Evolutionary conservation across 441 rosid genomes (phyloP).

Genomic region (Theobroma grandiflorum): DNA sequence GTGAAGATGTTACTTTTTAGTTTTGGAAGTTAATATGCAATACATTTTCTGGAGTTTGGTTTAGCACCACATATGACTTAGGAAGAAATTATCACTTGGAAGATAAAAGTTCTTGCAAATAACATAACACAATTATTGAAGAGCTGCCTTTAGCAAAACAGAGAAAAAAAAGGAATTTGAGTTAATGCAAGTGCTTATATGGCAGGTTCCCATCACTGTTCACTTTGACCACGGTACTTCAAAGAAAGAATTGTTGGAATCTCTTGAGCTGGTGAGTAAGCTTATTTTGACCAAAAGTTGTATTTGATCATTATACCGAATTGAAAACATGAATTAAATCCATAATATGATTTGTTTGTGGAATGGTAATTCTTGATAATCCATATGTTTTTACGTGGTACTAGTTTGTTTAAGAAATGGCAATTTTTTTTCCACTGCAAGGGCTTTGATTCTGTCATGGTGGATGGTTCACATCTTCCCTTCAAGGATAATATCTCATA

Average conservation of each 20-base stretch:
- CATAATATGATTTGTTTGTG: not conserved
- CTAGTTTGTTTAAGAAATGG: slow-evolving; percentile 22
- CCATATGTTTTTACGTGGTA: slow-evolving; percentile 15
- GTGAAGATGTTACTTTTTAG: slow-evolving; percentile 14
- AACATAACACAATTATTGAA: not conserved
- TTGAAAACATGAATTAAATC: slow-evolving; percentile 1
- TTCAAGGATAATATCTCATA: slow-evolving; percentile 74
- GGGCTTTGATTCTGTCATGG: slow-evolving; percentile 98
- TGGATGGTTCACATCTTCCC: slow-evolving; percentile 94
- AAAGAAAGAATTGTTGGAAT: slow-evolving; percentile 82
- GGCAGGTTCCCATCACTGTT: slow-evolving; percentile 94
- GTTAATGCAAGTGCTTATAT: slow-evolving; percentile 26
- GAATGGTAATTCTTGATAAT: not conserved
- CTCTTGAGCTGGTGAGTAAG: slow-evolving; percentile 73
- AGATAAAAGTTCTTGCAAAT: slow-evolving; percentile 12
- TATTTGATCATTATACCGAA: not conserved
- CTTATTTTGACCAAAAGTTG: slow-evolving; percentile 15
- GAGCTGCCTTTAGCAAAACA: not conserved
- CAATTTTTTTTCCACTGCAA: slow-evolving; percentile 35
- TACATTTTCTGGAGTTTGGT: slow-evolving; percentile 15
- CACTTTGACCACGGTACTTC: slow-evolving; percentile 97
- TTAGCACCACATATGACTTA: slow-evolving; percentile 3
- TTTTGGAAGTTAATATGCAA: not conserved
- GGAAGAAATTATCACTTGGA: not conserved
- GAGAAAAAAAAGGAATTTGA: not conserved